A percentile compares a stretch with the other conserved stretches of the same genome.
Evolutionary conservation across 164 flowering plant genomes (phyloP).

Genomic region (Taxillus chinensis): DNA sequence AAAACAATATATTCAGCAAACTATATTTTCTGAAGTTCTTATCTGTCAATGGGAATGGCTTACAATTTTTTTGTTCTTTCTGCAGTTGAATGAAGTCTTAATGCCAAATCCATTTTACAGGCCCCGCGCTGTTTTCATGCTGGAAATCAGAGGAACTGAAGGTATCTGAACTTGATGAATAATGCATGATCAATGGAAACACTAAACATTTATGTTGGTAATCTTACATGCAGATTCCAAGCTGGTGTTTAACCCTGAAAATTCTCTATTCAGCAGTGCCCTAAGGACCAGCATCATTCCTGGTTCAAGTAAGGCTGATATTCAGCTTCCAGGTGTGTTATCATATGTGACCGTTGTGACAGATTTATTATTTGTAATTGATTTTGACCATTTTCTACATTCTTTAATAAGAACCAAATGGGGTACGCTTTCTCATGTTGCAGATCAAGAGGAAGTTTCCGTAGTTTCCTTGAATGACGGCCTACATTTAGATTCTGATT

Average conservation of each 20-base stretch:
- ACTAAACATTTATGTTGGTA: background rate
- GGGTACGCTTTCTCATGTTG: slow-evolving; percentile 5
- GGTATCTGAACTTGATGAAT: slow-evolving; percentile 24
- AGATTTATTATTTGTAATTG: too few relatives aligned
- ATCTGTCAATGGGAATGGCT: background rate
- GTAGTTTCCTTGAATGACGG: slow-evolving; percentile 43
- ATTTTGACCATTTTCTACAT: background rate
- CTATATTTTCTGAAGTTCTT: background rate
- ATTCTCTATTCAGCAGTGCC: slow-evolving; percentile 22
- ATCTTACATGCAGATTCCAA: slow-evolving; percentile 28
- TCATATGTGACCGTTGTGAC: background rate
- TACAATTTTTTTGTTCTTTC: slow-evolving; percentile 7
- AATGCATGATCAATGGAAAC: background rate
- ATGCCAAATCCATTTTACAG: slow-evolving; percentile 80
- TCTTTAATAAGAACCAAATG: background rate
- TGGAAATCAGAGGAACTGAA: slow-evolving; percentile 56
- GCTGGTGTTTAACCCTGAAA: slow-evolving; percentile 11
- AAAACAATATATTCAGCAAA: background rate
- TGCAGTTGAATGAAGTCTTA: slow-evolving; percentile 75
- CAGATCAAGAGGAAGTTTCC: slow-evolving; percentile 57
- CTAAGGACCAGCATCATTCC: slow-evolving; percentile 24
- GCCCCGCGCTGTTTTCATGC: slow-evolving; percentile 69
- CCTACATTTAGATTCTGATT: slow-evolving; percentile 19
- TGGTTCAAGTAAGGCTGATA: slow-evolving; percentile 36
- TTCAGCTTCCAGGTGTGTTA: slow-evolving; percentile 60